Evolutionary conservation across 805 yeast genomes (phyloP), one percentile per base, ranked within the genome.

Genomic region (Teunomyces barrocoloradensis): DNA sequence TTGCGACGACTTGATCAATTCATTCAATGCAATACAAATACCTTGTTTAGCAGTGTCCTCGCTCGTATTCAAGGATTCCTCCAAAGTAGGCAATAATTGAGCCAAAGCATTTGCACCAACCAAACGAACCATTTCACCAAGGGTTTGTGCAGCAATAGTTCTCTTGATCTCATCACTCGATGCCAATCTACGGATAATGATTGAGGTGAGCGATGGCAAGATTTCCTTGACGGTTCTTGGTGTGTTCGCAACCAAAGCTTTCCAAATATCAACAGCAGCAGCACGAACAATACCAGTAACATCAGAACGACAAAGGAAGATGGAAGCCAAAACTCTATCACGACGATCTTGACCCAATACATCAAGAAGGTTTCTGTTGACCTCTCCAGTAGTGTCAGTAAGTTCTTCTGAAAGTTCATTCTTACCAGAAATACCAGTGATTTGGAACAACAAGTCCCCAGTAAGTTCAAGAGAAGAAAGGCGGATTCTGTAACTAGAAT

Each of bases 261-360:
- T 91, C 99, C 99, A 94, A 41, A 94, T 89, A 58, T 94, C 97
- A 50, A 89, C 81, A 10, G 98, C 84, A 21, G 96, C 87, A 54
- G 82, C 82, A 58, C 99, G 84, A 23, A 94, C 99, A 54, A 84
- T 77, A 56, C 89, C 89, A 33, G 94, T 80, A 34, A 84, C 80
- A 73, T 94, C 99, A 11, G 96, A 88, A 66, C 99, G 90, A 66
- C 97, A 91, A 29, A 94, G 83, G 66, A 90, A 94, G 56, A 94
- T 73, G n/a, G 91, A 75, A 0, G 97, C 80, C 57, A 94, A 73
- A 34, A 94, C 78, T 49, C 89, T 81, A 64, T 90, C 96, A 61
- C 97, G 85, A 62, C 96, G 87, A 5, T 87, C 95, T 54, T 76
- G 75, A 48, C 99, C 99, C 59, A 94, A 81, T 4, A 84, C 82